A percentile compares a stretch with the other conserved stretches of the same genome.
Conservation (phyloP, 2,329 filamentous ascomycete species). For the Colletotrichum shisoi region DNA sequence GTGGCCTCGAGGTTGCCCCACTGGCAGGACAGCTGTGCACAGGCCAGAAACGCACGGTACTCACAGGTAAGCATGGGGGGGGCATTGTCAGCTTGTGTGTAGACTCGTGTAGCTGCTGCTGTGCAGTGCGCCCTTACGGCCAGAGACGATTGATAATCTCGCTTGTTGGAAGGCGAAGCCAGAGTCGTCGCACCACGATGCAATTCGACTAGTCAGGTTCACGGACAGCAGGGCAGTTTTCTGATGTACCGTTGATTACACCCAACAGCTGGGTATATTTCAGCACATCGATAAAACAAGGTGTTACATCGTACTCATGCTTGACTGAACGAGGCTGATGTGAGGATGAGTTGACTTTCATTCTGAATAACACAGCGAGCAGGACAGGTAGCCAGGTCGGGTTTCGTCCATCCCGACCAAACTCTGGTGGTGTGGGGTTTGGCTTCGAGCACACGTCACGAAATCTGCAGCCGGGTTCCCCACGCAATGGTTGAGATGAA, state of each 20-base stretch:
- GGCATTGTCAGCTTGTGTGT: too few species aligned
- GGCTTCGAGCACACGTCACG: conserved; percentile 2
- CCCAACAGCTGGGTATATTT: background rate
- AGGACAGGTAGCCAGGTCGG: background rate
- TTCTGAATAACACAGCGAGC: background rate
- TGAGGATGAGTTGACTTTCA: background rate
- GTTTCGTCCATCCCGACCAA: conserved; percentile 1
- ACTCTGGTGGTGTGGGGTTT: conserved; percentile 13
- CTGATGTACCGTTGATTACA: background rate
- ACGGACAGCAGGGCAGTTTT: background rate
- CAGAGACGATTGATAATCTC: background rate
- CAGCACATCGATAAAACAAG: background rate
- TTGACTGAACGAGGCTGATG: background rate
- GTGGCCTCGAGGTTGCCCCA: too few species aligned
- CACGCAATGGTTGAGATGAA: conserved; percentile 10
- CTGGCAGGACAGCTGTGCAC: too few species aligned
- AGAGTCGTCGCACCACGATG: background rate
- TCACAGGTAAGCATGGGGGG: too few species aligned
- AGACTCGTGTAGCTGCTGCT: background rate
- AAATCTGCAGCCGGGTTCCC: conserved; percentile 6
- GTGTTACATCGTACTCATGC: background rate
- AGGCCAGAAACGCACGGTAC: too few species aligned
- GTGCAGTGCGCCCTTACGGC: background rate
- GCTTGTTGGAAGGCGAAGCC: background rate
- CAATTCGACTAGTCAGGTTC: background rate